Conservation (phyloP, 108 stramenopile genomes). For the Nitzschia putrida region DNA sequence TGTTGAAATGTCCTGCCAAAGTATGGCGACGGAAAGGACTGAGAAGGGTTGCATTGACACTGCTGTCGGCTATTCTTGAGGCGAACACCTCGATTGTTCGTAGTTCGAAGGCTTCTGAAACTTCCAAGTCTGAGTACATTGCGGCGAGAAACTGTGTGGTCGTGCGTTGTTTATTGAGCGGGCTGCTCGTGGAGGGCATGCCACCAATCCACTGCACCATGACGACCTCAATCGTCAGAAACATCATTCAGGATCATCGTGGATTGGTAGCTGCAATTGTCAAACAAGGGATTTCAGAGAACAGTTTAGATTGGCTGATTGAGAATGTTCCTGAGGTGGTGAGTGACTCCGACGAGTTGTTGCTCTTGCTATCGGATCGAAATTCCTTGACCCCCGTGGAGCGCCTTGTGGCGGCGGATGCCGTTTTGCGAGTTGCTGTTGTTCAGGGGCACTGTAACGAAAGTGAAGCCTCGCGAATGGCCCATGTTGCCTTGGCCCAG, state of each 20-base stretch:
- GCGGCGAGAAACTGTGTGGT: constrained; percentile 54
- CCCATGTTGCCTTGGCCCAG: constrained; percentile 44
- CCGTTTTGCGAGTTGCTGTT: constrained; percentile 58
- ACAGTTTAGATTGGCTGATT: constrained; percentile 63
- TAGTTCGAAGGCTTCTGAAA: constrained; percentile 17
- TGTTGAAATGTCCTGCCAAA: constrained; percentile 56
- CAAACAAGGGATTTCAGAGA: constrained; percentile 60
- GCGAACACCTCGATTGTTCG: constrained; percentile 50
- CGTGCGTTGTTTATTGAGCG: constrained; percentile 56
- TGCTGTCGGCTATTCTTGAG: constrained; percentile 44
- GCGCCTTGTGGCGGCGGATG: constrained; percentile 60
- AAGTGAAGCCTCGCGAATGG: constrained; percentile 43
- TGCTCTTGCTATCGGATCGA: constrained; percentile 46
- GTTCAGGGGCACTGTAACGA: constrained; percentile 48
- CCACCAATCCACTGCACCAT: constrained; percentile 40
- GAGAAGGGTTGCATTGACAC: constrained; percentile 50
- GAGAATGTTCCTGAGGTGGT: constrained; percentile 71
- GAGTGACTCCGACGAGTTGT: constrained; percentile 47
- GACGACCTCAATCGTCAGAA: constrained; percentile 53
- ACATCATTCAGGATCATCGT: constrained; percentile 34
- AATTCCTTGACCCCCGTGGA: constrained; percentile 57
- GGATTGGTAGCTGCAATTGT: constrained; percentile 62
- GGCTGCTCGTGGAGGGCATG: constrained; percentile 24
- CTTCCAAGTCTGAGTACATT: constrained; percentile 47
- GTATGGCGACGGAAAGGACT: constrained; percentile 60